These are phyloP conservation scores for Achaetomiella virescens DNA, from an alignment of 495 filamentous ascomycete genomes.

Conservation along the genomic window DNA sequence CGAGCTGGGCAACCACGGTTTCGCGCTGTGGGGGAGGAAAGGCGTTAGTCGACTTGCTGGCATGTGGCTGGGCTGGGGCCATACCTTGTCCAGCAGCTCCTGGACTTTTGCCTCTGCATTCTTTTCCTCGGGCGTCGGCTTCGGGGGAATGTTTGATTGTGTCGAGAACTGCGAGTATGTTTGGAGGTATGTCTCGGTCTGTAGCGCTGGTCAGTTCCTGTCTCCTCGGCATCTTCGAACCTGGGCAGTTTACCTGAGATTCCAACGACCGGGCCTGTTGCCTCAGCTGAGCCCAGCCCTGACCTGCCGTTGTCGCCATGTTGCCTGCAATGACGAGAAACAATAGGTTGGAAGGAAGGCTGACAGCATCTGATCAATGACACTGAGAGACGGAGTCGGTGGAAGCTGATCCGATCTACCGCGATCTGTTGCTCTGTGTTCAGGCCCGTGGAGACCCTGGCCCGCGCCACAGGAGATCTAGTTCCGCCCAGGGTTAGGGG, in stretches of 20 bases:
- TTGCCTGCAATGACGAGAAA: constrained; percentile 5
- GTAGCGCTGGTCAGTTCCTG: not conserved
- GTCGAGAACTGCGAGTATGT: constrained; percentile 94
- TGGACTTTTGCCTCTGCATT: constrained; percentile 73
- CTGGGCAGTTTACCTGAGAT: constrained; percentile 67
- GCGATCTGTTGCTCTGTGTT: not conserved
- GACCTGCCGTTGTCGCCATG: constrained; percentile 69
- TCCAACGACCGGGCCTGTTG: constrained; percentile 88
- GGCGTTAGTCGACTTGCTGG: constrained; percentile 6
- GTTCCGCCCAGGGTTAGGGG: constrained; percentile 10
- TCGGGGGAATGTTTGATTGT: constrained; percentile 67
- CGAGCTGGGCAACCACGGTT: constrained; percentile 70
- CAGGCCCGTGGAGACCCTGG: not conserved
- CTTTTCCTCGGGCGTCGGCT: constrained; percentile 80
- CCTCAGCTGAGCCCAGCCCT: constrained; percentile 91
- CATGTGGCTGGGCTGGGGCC: not conserved
- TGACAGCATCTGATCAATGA: constrained; percentile 11
- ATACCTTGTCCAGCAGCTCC: constrained; percentile 74
- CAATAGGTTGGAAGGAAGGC: not conserved
- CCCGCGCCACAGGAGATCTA: not conserved
- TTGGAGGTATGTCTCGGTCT: constrained; percentile 93
- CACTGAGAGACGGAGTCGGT: not conserved
- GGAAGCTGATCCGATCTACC: not conserved
- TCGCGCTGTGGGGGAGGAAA: constrained; percentile 56
- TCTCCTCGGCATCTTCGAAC: not conserved